Percentiles rank a stretch among this genome's conserved stretches.
phyloP scores from a whole-genome alignment of 2,329 filamentous ascomycete species.

The Dryadomyces quercivorus region DNA sequence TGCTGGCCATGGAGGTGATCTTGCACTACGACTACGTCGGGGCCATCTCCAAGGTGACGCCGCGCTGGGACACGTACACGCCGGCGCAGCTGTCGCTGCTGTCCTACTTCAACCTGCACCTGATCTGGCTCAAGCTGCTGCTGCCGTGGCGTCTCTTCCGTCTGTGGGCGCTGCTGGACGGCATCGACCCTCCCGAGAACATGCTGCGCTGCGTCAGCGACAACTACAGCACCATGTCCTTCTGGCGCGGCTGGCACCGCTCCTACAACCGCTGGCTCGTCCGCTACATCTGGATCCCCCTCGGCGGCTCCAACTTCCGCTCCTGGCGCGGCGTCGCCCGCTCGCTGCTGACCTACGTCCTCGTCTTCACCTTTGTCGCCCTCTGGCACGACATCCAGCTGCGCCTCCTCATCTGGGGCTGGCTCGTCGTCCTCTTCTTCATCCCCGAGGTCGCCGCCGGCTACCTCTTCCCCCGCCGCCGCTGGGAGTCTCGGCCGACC shows the following conservation, averaged over 20 bases:
- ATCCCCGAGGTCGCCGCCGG: conserved; percentile 70
- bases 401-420: conserved; percentile 85
- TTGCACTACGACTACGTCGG: conserved; percentile 89
- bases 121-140: conserved; percentile 96
- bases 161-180: conserved; percentile 85
- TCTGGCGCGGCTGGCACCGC: conserved; percentile 95
- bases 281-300: conserved; percentile 84
- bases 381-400: conserved; percentile 97
- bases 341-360: conserved; percentile 62
- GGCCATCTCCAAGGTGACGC: conserved; percentile 72
- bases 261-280: conserved; percentile 92
- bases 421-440: conserved; percentile 91
- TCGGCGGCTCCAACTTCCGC: conserved; percentile 57
- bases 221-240: conserved; percentile 81
- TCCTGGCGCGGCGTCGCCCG: conserved; percentile 33
- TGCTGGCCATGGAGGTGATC: conserved; percentile 83
- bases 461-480: conserved; percentile 57
- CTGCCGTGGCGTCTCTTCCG: conserved; percentile 98
- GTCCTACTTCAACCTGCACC: conserved; percentile 89
- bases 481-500: conserved; percentile 58
- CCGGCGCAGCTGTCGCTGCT: conserved; percentile 80
- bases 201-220: conserved; percentile 95
- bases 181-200: conserved; percentile 91
- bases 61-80: conserved; percentile 73
- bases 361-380: conserved; percentile 92